phyloP scores from a whole-genome alignment of 345 rosid species.

The Excoecaria agallocha region DNA sequence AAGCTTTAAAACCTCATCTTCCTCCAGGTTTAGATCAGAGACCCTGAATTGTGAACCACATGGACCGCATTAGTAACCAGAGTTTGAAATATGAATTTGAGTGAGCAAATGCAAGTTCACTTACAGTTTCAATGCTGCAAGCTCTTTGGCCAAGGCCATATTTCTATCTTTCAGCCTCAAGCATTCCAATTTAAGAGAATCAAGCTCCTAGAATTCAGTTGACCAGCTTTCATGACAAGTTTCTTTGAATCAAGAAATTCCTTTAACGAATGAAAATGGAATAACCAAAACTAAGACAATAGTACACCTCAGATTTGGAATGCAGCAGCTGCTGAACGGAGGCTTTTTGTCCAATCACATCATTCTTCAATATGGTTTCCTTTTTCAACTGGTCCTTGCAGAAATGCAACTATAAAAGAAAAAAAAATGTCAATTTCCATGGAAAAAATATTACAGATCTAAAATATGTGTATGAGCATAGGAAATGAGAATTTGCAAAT shows the following conservation, averaged over 20 bases:
- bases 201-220: slow-evolving; percentile 53
- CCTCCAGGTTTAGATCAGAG: slow-evolving; percentile 72
- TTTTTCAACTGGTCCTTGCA: slow-evolving; percentile 47
- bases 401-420: slow-evolving; percentile 46
- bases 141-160: slow-evolving; percentile 86
- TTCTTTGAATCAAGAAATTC: not conserved
- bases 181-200: slow-evolving; percentile 43
- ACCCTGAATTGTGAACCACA: slow-evolving; percentile 44
- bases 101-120: slow-evolving; percentile 20
- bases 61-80: slow-evolving; percentile 5
- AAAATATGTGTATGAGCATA: too few relatives aligned
- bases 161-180: slow-evolving; percentile 60
- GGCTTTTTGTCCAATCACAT: slow-evolving; percentile 52
- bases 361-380: slow-evolving; percentile 51
- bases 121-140: slow-evolving; percentile 80
- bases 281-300: not conserved
- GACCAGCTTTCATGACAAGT: not conserved
- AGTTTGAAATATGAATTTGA: not conserved
- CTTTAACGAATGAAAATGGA: not conserved
- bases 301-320: slow-evolving; percentile 59
- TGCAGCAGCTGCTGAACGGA: slow-evolving; percentile 46
- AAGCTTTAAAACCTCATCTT: slow-evolving; percentile 68
- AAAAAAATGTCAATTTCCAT: slow-evolving; percentile 8
- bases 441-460: not conserved
- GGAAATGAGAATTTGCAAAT: not conserved